These are phyloP conservation scores for Begonia fuchsioides DNA, from an alignment of 306 rosid genomes.

Conservation along the genomic window DNA sequence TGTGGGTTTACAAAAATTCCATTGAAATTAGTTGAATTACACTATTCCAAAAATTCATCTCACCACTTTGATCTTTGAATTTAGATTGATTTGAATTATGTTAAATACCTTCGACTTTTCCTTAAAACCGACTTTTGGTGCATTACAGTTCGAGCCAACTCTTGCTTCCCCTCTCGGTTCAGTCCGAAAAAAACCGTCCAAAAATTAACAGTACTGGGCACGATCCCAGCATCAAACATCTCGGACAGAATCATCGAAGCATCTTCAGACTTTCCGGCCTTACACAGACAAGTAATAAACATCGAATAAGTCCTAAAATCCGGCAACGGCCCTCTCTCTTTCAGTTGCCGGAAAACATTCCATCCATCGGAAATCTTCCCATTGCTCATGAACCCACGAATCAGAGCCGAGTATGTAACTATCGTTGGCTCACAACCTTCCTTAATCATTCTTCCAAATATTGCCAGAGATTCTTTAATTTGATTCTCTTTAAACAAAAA, in stretches of 20 bases:
- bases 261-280: constrained; percentile 69
- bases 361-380: constrained; percentile 53
- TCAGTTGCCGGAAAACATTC: constrained; percentile 49
- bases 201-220: constrained; percentile 67
- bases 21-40: no score
- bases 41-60: no score
- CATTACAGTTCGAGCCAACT: constrained; percentile 46
- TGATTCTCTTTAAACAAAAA: constrained; percentile 53
- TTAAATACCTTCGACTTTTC: constrained; percentile 42
- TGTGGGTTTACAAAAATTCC: no score
- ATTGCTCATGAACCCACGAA: constrained; percentile 59
- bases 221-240: constrained; percentile 52
- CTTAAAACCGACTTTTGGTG: constrained; percentile 37
- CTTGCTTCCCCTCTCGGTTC: constrained; percentile 69
- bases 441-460: constrained; percentile 39
- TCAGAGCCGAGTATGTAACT: constrained; percentile 56
- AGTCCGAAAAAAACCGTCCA: constrained; percentile 57
- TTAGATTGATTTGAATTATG: constrained; percentile 6
- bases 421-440: constrained; percentile 55
- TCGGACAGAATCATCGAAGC: constrained; percentile 45
- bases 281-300: constrained; percentile 56
- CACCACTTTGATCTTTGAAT: no score
- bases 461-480: constrained; percentile 36
- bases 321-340: constrained; percentile 62
- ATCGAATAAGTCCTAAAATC: constrained; percentile 69